These are phyloP conservation scores for Asterionellopsis glacialis DNA, from an alignment of 108 stramenopile species.

Conservation along the genomic window DNA sequence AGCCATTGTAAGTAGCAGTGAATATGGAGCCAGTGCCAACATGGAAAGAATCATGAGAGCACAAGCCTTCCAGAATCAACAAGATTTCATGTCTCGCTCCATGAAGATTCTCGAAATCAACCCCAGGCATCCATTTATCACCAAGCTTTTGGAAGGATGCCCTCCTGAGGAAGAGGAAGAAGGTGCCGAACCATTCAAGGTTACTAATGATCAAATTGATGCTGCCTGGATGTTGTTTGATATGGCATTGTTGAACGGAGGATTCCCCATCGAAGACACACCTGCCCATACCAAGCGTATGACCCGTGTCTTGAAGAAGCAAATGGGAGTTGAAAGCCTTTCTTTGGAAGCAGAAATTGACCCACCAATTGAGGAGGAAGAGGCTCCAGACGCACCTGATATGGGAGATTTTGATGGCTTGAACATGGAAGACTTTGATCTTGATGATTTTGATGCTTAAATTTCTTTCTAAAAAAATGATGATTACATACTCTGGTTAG, in stretches of 20 bases:
- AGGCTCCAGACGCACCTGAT: slow-evolving; percentile 55
- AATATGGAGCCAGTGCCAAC: slow-evolving; percentile 96
- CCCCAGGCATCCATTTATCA: slow-evolving; percentile 97
- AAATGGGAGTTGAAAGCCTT: slow-evolving; percentile 77
- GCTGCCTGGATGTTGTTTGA: slow-evolving; percentile 95
- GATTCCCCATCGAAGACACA: slow-evolving; percentile 87
- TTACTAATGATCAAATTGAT: slow-evolving; percentile 76
- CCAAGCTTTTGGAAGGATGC: slow-evolving; percentile 75
- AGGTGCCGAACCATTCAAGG: slow-evolving; percentile 40
- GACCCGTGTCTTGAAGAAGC: slow-evolving; percentile 70
- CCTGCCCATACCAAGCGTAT: slow-evolving; percentile 86
- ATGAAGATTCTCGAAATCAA: slow-evolving; percentile 97
- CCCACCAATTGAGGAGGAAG: slow-evolving; percentile 89
- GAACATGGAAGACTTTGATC: slow-evolving; percentile 54
- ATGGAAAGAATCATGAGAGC: slow-evolving; percentile 99
- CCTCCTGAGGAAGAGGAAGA: slow-evolving; percentile 63
- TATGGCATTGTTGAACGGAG: slow-evolving; percentile 92
- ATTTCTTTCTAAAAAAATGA: too few species aligned
- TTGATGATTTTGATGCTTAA: slow-evolving; percentile 17
- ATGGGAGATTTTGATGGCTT: slow-evolving; percentile 30
- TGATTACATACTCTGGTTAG: too few species aligned
- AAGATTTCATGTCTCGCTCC: slow-evolving; percentile 50
- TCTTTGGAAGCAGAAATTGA: slow-evolving; percentile 89
- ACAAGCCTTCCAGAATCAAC: slow-evolving; percentile 88
- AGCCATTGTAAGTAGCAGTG: slow-evolving; percentile 87